Conservation (phyloP, 1,284 basidiomycete genomes). For the Fomitopsis schrenkii region DNA sequence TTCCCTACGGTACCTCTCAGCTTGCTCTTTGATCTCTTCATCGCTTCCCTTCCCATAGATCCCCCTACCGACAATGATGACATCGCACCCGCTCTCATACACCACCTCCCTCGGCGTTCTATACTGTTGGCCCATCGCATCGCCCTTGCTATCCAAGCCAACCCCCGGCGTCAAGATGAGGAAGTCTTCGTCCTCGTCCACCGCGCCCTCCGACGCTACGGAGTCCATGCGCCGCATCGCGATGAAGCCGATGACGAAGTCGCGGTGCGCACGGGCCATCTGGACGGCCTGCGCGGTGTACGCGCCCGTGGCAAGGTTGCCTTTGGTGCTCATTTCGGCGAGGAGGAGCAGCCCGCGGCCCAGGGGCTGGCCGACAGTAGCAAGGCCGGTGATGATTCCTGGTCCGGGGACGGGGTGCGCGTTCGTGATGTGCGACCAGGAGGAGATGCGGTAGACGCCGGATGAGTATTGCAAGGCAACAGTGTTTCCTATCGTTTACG, state of each 20-base stretch:
- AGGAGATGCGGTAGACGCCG: slow-evolving; percentile 91
- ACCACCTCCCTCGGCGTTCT: slow-evolving; percentile 88
- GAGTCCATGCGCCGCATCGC: slow-evolving; percentile 83
- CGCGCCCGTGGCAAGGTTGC: slow-evolving; percentile 77
- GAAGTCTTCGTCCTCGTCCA: slow-evolving; percentile 65
- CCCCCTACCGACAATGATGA: slow-evolving; percentile 97
- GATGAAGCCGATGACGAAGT: slow-evolving; percentile 96
- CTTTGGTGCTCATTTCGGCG: slow-evolving; percentile 95
- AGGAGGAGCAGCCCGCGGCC: slow-evolving; percentile 88
- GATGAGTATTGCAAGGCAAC: slow-evolving; percentile 93
- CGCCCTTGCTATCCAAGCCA: slow-evolving; percentile 79
- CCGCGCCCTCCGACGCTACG: slow-evolving; percentile 37
- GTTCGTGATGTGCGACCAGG: slow-evolving; percentile 97
- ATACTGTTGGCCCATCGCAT: slow-evolving; percentile 96
- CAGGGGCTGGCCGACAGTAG: slow-evolving; percentile 81
- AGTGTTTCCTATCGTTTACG: slow-evolving; percentile 74
- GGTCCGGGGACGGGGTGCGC: slow-evolving; percentile 95
- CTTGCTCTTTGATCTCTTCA: slow-evolving; percentile 61
- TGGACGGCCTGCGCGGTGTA: slow-evolving; percentile 87
- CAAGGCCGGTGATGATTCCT: slow-evolving; percentile 86
- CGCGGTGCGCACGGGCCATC: slow-evolving; percentile 77
- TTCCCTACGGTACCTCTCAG: slow-evolving; percentile 78
- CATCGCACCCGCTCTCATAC: slow-evolving; percentile 84
- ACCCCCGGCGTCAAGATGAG: slow-evolving; percentile 93
- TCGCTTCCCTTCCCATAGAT: slow-evolving; percentile 80